These are phyloP conservation scores for Ilex asprella DNA, from an alignment of 257 asterid species.

Conservation along the genomic window DNA sequence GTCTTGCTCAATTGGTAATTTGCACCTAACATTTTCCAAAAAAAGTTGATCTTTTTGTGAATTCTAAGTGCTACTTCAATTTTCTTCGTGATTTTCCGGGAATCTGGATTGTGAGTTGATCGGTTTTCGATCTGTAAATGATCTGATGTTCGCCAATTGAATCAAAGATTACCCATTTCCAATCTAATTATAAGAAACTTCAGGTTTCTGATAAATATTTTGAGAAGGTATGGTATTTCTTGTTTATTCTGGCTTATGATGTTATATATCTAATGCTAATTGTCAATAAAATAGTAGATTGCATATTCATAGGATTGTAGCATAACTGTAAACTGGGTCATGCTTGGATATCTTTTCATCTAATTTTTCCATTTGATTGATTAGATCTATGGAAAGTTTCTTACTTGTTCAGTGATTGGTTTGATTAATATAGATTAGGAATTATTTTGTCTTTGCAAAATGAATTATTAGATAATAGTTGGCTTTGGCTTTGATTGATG, in stretches of 20 bases:
- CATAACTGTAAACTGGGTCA: conserved; percentile 10
- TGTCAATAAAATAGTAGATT: conserved; percentile 20
- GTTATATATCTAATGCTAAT: conserved; percentile 24
- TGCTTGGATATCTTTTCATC: conserved; percentile 9
- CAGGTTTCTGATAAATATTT: conserved; percentile 23
- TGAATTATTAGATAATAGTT: background rate
- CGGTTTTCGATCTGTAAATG: conserved; percentile 58
- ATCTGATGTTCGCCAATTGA: conserved; percentile 46
- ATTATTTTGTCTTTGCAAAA: too few relatives aligned
- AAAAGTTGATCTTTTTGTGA: conserved; percentile 25
- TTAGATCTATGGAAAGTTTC: conserved; percentile 34
- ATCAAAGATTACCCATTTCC: conserved; percentile 16
- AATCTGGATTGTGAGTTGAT: conserved; percentile 45
- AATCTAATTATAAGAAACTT: conserved; percentile 25
- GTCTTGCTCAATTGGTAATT: conserved; percentile 37
- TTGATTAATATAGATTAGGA: conserved; percentile 5
- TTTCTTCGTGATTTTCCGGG: conserved; percentile 28
- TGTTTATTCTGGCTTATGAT: conserved; percentile 43
- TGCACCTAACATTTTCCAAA: conserved; percentile 15
- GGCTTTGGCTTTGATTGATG: conserved; percentile 14
- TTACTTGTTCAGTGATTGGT: conserved; percentile 1
- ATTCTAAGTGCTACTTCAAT: conserved; percentile 28
- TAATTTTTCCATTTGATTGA: conserved; percentile 21
- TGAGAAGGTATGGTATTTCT: conserved; percentile 25
- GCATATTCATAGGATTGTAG: conserved; percentile 7